A percentile compares a stretch with the other conserved stretches of the same genome.
Evolutionary conservation across 1,284 basidiomycete genomes (phyloP).

Genomic region (Heterobasidion occidentale): DNA sequence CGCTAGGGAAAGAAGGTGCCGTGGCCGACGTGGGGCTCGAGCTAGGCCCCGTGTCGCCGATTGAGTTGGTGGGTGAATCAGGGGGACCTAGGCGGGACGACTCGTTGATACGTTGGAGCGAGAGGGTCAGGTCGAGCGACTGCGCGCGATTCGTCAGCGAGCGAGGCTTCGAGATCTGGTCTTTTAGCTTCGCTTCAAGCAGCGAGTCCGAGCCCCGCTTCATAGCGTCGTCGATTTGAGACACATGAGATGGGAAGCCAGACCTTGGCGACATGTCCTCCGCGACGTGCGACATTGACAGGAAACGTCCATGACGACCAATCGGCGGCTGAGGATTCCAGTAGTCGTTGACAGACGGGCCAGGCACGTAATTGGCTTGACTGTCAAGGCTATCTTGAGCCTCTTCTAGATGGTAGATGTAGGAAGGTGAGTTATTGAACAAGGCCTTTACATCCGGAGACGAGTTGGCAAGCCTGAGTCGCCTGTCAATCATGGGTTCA

Average conservation of each 20-base stretch:
- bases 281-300: slow-evolving; percentile 13
- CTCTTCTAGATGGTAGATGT: slow-evolving; percentile 70
- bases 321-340: slow-evolving; percentile 76
- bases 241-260: slow-evolving; percentile 50
- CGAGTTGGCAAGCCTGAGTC: slow-evolving; percentile 78
- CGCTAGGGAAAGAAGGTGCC: slow-evolving; percentile 75
- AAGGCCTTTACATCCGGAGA: slow-evolving; percentile 94
- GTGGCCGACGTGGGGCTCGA: slow-evolving; percentile 69
- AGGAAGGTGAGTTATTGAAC: slow-evolving; percentile 75
- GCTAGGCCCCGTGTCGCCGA: slow-evolving; percentile 49
- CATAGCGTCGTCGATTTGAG: slow-evolving; percentile 47
- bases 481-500: slow-evolving; percentile 66
- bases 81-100: slow-evolving; percentile 53
- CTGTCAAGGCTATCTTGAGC: slow-evolving; percentile 46
- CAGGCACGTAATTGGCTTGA: slow-evolving; percentile 46
- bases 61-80: slow-evolving; percentile 73
- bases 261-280: slow-evolving; percentile 40
- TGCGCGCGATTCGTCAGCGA: slow-evolving; percentile 75
- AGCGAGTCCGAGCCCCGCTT: slow-evolving; percentile 86
- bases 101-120: slow-evolving; percentile 69
- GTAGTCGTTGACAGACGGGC: slow-evolving; percentile 44
- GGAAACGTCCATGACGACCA: slow-evolving; percentile 32
- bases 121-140: slow-evolving; percentile 73
- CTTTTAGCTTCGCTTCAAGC: slow-evolving; percentile 80
- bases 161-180: slow-evolving; percentile 66